These are phyloP conservation scores for Polyrhizophydium stewartii DNA, from an alignment of 371 early-diverging fungal species.

Conservation along the genomic window DNA sequence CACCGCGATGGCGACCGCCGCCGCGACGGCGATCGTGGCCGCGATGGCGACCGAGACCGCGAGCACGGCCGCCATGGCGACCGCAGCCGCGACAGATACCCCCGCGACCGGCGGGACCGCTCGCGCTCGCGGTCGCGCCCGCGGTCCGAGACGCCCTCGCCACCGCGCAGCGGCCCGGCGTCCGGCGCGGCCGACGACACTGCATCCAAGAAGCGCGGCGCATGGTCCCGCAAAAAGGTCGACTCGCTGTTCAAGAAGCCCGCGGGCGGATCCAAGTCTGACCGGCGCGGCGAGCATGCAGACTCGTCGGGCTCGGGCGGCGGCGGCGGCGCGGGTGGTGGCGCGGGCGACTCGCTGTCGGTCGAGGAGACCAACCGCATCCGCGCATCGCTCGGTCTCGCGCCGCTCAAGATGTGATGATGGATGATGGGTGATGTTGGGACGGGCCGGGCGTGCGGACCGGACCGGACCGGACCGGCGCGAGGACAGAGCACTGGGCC, in stretches of 20 bases:
- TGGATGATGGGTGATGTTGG: too few species aligned
- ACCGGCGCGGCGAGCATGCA: not conserved
- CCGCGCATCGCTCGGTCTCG: conserved; percentile 39
- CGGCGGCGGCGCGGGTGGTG: conserved; percentile 19
- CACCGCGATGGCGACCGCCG: conserved; percentile 6
- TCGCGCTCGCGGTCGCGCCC: too few species aligned
- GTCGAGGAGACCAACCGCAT: conserved; percentile 54
- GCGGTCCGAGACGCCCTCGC: too few species aligned
- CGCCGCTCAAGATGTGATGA: conserved; percentile 29
- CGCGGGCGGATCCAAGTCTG: conserved; percentile 5
- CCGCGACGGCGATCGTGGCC: conserved; percentile 12
- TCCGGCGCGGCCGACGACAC: too few species aligned
- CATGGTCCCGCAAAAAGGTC: conserved; percentile 35
- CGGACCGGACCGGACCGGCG: too few species aligned
- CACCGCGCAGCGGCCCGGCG: too few species aligned
- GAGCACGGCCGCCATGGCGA: not conserved
- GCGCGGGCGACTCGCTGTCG: conserved; percentile 26
- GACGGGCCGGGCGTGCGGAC: too few species aligned
- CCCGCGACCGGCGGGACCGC: conserved; percentile 4
- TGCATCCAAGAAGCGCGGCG: too few species aligned
- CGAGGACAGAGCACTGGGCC: too few species aligned
- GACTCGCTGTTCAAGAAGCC: conserved; percentile 38
- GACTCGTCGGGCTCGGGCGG: conserved; percentile 6
- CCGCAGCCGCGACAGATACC: conserved; percentile 3
- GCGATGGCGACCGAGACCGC: not conserved